Base-by-base conservation (phyloP, 352 stramenopile genomes). In the Globisporangium solare region DNA sequence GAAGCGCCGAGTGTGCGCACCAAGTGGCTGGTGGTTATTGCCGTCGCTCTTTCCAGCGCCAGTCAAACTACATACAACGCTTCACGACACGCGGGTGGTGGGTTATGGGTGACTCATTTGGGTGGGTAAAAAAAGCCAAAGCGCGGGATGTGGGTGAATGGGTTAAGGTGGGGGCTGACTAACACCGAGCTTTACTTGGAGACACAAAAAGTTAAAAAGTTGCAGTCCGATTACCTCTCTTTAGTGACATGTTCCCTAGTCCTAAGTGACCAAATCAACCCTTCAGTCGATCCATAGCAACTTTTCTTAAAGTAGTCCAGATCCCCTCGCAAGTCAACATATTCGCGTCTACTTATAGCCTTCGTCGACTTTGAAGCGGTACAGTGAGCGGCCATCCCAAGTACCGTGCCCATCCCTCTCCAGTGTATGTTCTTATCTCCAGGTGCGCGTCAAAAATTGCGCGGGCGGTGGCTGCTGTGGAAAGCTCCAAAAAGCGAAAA, bases 41-140 rank as follows among this genome's bases (percentile, higher is more conserved):
- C 24, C 15, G 31, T n/a, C 43, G 51, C 51, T 57, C 51, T 57
- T 57, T 39, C 22, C 51, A 57, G 51, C 51, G 51, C 51, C 51
- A 57, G 49, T 57, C 51, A 57, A 57, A 57, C 51, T 17, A 17
- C 32, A 2, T 14, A 53, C 7, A 20, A 35, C 48, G 37, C 24
- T 13, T 31, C 41, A 48, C 35, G 41, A 35, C 32, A 40, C 45
- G 32, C 12, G 31, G 50, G 50, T 56, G 14, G 35, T 1, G 21
- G 22, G 27, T 18, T 21, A 42, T 42, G 48, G 39, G 15, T 20
- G 39, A 27, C 45, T 50, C 10, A 15, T 32, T n/a, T 32, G 37
- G 6, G 37, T 42, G 37, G 37, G 10, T 42, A 11, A 7, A 42
- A 17, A 17, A 7, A 13, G 35, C 13, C 14, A 17, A 42, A 12